phyloP scores from a whole-genome alignment of 2,329 filamentous ascomycete genomes.

The Pyrenochaeta sp. region DNA sequence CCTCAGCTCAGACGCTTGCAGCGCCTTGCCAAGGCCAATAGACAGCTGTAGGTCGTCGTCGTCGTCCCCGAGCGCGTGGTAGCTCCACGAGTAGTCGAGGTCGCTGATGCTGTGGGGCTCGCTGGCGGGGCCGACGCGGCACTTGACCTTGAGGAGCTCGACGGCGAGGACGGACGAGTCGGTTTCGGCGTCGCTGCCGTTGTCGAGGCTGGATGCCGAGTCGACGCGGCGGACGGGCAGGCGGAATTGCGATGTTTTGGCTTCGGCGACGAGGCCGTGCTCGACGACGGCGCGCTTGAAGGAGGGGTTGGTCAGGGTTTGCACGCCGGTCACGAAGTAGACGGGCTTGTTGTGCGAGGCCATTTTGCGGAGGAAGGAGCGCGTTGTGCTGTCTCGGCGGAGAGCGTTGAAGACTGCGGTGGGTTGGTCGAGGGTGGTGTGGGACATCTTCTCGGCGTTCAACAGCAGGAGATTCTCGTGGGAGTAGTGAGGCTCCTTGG shows the following conservation, averaged over 20 bases:
- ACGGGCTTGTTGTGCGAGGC: conserved; percentile 55
- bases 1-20: conserved; percentile 26
- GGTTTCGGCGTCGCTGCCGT: conserved; percentile 4
- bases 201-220: conserved; percentile 17
- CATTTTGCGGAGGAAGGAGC: conserved; percentile 30
- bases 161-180: conserved; percentile 27
- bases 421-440: conserved; percentile 21
- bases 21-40: conserved; percentile 34
- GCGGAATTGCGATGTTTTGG: conserved; percentile 10
- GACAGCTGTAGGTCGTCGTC: conserved; percentile 33
- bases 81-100: conserved; percentile 36
- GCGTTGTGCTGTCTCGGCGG: conserved; percentile 24
- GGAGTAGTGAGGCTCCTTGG: conserved; percentile 1
- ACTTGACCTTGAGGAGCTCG: conserved; percentile 35
- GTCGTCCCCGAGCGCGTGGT: conserved; percentile 27
- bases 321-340: conserved; percentile 53
- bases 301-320: conserved; percentile 53
- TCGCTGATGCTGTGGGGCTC: conserved; percentile 39
- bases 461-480: conserved; percentile 22
- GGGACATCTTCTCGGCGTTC: conserved; percentile 26
- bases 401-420: conserved; percentile 31
- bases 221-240: conserved; percentile 30
- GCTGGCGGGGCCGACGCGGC: conserved; percentile 26
- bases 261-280: conserved; percentile 20
- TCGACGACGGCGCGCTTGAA: conserved; percentile 17